Conservation (phyloP, 2,329 filamentous ascomycete genomes). For the Alternaria arbusti region DNA sequence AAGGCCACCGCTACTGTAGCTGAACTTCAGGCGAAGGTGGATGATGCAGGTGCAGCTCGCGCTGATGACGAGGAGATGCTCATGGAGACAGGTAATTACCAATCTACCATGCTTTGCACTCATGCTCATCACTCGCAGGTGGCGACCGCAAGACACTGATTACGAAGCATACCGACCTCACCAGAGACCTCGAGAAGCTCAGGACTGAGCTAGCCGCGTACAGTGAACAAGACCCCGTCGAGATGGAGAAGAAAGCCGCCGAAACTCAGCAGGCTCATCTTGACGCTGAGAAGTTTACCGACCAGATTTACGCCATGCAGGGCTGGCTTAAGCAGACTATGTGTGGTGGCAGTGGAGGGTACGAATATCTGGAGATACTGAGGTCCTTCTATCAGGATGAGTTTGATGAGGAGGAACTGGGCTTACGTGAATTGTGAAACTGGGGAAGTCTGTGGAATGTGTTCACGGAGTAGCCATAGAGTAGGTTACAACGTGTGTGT, state of each 20-base stretch:
- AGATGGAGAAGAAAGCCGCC: conserved; percentile 51
- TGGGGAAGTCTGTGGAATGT: not conserved
- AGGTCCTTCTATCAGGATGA: conserved; percentile 60
- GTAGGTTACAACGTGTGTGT: not conserved
- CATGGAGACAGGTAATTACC: conserved; percentile 34
- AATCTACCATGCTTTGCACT: not conserved
- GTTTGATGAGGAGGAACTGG: conserved; percentile 60
- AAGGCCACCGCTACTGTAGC: conserved; percentile 43
- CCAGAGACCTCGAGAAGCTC: conserved; percentile 47
- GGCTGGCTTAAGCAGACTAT: conserved; percentile 49
- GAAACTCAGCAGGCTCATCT: conserved; percentile 37
- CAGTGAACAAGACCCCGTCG: conserved; percentile 54
- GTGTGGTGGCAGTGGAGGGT: conserved; percentile 40
- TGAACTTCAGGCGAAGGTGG: conserved; percentile 52
- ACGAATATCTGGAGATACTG: conserved; percentile 54
- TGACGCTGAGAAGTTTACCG: conserved; percentile 49
- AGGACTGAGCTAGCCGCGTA: conserved; percentile 52
- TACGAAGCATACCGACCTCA: conserved; percentile 43
- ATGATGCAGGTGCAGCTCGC: conserved; percentile 47
- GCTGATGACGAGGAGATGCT: conserved; percentile 49
- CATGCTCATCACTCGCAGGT: conserved; percentile 17
- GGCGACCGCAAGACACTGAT: conserved; percentile 48
- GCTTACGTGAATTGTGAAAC: conserved; percentile 51
- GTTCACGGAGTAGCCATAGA: not conserved
- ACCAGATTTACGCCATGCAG: conserved; percentile 56